Evolutionary conservation across 2,329 filamentous ascomycete genomes (phyloP).

Genomic region (Colletotrichum sp.): DNA sequence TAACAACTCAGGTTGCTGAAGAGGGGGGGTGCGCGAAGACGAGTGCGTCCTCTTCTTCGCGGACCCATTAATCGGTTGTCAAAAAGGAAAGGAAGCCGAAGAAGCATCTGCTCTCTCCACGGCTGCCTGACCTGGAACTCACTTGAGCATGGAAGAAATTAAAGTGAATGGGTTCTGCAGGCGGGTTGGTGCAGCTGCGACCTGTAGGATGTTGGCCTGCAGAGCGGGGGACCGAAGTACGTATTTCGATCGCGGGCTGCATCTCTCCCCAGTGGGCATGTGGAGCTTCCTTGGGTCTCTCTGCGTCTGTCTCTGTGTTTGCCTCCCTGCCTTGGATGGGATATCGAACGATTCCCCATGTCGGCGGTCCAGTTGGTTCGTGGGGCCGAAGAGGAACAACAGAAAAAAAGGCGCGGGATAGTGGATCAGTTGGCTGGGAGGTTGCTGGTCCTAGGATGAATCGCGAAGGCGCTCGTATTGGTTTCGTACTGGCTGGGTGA

Average conservation of each 20-base stretch:
- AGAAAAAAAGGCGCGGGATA: neutral
- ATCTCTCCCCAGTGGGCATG: neutral
- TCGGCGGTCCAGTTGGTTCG: neutral
- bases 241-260: neutral
- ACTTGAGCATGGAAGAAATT: neutral
- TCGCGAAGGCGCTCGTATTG: neutral
- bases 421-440: neutral
- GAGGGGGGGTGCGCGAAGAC: neutral
- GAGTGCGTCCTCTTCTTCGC: neutral
- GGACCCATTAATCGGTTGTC: neutral
- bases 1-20: neutral
- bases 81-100: conserved; percentile 6
- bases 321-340: neutral
- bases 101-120: neutral
- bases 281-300: neutral
- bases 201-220: neutral
- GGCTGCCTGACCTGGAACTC: neutral
- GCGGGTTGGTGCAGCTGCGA: neutral
- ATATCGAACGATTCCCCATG: conserved; percentile 4
- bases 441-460: neutral
- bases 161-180: neutral
- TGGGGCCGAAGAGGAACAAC: neutral
- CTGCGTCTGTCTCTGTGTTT: neutral
- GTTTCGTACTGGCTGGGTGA: neutral
- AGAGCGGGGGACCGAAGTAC: neutral